phyloP scores from a whole-genome alignment of 2,329 filamentous ascomycete species.

The Rugonectria rugulosa region DNA sequence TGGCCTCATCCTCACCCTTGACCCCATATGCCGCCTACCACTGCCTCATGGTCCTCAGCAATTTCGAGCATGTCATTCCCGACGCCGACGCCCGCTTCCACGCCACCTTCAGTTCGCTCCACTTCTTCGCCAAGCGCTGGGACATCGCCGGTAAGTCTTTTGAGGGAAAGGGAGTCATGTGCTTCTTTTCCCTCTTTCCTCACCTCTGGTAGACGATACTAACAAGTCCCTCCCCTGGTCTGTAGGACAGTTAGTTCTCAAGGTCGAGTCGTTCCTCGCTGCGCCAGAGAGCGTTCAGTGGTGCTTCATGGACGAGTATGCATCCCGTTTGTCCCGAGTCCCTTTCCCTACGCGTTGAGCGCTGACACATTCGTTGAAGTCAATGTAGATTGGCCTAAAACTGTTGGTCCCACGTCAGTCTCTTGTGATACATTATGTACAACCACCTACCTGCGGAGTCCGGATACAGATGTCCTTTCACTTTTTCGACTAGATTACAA shows the following conservation, averaged over 20 bases:
- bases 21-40: conserved; percentile 47
- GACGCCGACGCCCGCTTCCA: conserved; percentile 44
- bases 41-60: conserved; percentile 43
- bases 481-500: too few species aligned
- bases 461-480: too few species aligned
- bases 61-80: conserved; percentile 44
- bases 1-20: conserved; percentile 44
- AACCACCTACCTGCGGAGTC: too few species aligned
- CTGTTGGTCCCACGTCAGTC: neutral
- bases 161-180: too few species aligned
- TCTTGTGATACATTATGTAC: too few species aligned
- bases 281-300: conserved; percentile 34
- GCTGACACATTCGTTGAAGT: neutral
- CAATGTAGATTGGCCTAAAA: neutral
- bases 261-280: conserved; percentile 39
- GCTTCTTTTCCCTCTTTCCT: too few species aligned
- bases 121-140: conserved; percentile 47
- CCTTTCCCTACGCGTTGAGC: neutral
- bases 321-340: neutral
- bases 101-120: conserved; percentile 44
- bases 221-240: too few species aligned
- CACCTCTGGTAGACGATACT: too few species aligned
- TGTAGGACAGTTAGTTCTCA: conserved; percentile 40
- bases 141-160: conserved; percentile 42
- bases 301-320: conserved; percentile 36